Base-by-base conservation (phyloP, 768 basidiomycete genomes). In the Rhizopogon vesiculosus region DNA sequence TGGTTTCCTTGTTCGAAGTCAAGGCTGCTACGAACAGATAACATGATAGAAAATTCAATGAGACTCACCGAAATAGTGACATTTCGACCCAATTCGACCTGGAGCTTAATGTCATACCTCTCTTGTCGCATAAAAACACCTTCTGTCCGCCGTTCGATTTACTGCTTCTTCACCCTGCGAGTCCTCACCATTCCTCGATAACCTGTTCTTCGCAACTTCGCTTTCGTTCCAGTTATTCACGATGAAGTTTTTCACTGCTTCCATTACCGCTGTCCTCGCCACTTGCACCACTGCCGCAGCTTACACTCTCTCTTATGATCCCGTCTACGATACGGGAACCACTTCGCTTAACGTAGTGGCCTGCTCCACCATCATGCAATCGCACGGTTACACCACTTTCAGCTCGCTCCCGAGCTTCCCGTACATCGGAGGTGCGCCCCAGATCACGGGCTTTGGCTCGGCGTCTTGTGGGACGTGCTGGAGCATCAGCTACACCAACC, bases 401-500 rank as follows among this genome's bases (percentile, higher is more conserved):
- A 74, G 71, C 13, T 69, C 72, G 39, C 66, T 87, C 31, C 84
- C 85, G 2, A 69, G 68, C 46, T 88, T 84, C 73, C 84, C 85
- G 0, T 64, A 72, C 66, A 82, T 87, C 61, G 84, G 83, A 29
- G 85, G 80, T 1, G 79, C 75, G 1, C 70, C 74, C 15, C 81
- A 76, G 39, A 71, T 87, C 54, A 66, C 66, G 6, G 78, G 76
- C 25, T 86, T 71, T 68, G 74, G 81, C 64, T 85, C 82, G 2
- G 1, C 57, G 65, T 1, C 72, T 42, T 87, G 85, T 60, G 83
- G 83, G 2, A 76, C 77, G 25, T 87, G 86, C 68, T 87, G 83
- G 83, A 54, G 74, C 55, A 64, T 87, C 58, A 76, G 78, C 5
- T 85, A 76, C 67, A 72, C 72, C 39, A 66, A 69, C 40, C 10